These are phyloP conservation scores for Botrytis porri DNA, from an alignment of 2,329 filamentous ascomycete species.

Conservation along the genomic window DNA sequence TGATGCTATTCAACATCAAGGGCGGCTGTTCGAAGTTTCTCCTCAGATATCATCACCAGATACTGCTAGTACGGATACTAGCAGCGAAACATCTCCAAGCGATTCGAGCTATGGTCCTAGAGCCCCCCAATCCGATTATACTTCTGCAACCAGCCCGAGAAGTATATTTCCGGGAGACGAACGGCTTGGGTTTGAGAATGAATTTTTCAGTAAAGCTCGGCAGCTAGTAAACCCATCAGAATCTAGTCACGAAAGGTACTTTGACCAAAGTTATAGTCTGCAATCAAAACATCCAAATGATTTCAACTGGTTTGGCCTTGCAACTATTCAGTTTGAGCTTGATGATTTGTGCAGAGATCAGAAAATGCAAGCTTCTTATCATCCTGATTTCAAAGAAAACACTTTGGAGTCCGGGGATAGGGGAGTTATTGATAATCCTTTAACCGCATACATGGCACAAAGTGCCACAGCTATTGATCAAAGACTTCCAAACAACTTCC, in stretches of 20 bases:
- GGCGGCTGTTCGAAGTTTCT: too few relatives aligned
- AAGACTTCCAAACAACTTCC: background rate
- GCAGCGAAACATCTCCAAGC: background rate
- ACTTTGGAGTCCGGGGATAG: too few relatives aligned
- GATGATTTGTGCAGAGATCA: background rate
- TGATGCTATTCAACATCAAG: background rate
- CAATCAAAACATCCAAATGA: background rate
- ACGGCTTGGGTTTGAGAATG: background rate
- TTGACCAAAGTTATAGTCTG: background rate
- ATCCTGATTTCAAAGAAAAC: background rate
- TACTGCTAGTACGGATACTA: background rate
- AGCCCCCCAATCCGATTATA: background rate
- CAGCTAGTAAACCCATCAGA: background rate
- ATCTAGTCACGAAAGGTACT: background rate
- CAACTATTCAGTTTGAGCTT: background rate
- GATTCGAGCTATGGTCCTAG: background rate
- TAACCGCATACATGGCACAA: background rate
- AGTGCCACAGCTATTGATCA: background rate
- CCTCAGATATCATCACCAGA: background rate
- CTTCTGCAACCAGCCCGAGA: background rate
- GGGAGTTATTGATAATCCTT: background rate
- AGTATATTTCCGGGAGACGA: background rate
- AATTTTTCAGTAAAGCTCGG: background rate
- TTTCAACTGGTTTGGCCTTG: background rate
- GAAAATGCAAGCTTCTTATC: background rate